Percentiles rank a stretch among this genome's conserved stretches.
Conservation (phyloP, 139 green algal species). For the Yamagishiella unicocca region DNA sequence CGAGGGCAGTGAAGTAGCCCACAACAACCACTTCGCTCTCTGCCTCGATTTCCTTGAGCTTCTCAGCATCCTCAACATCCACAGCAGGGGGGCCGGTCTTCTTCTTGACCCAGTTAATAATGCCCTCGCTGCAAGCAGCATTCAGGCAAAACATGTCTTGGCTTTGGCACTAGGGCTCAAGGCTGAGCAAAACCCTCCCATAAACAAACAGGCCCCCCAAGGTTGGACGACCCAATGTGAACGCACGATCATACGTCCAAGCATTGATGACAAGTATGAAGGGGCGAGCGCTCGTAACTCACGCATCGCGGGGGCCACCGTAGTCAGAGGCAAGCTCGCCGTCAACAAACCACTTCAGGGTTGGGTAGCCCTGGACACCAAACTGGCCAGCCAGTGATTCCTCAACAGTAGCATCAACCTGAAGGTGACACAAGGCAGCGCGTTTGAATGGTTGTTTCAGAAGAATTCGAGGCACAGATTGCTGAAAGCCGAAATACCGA, state of each 20-base stretch:
- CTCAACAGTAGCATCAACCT: constrained; percentile 86
- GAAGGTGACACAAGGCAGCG: background rate
- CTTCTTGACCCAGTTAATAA: constrained; percentile 90
- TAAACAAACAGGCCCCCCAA: too few relatives aligned
- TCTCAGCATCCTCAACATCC: constrained; percentile 62
- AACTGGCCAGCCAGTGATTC: constrained; percentile 70
- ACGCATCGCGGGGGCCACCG: constrained; percentile 79
- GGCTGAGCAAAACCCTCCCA: too few relatives aligned
- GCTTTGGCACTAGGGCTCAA: too few relatives aligned
- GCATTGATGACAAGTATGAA: too few relatives aligned
- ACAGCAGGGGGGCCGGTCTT: constrained; percentile 87
- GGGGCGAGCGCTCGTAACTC: too few relatives aligned
- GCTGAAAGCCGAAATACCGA: background rate
- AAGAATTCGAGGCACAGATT: background rate
- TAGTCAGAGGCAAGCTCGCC: constrained; percentile 82
- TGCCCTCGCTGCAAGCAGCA: constrained; percentile 77
- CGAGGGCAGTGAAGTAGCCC: constrained; percentile 81
- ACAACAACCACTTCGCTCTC: constrained; percentile 70
- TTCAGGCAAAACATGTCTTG: too few relatives aligned
- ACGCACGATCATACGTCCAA: too few relatives aligned
- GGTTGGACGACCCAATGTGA: too few relatives aligned
- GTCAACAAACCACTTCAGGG: constrained; percentile 91
- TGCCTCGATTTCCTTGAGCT: constrained; percentile 67
- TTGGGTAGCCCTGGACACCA: constrained; percentile 84
- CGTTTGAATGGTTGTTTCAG: background rate